Base-by-base conservation (phyloP, 1,284 basidiomycete species). In the Ustilago curta region DNA sequence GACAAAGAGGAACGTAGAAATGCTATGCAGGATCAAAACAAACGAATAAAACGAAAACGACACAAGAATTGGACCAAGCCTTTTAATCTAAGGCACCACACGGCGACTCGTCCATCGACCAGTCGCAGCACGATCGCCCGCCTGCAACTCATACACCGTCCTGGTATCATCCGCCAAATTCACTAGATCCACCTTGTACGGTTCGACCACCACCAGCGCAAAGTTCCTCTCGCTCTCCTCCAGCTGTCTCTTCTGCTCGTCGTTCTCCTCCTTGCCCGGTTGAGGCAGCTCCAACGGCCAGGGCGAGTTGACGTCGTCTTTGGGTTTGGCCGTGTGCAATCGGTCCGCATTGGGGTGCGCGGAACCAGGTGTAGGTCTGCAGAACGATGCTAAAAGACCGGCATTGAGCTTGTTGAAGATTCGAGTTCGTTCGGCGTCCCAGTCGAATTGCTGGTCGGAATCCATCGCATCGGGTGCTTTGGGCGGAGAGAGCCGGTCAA, bases 371-470 rank as follows among this genome's bases (percentile, higher is more conserved):
- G 75, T 81, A n/a, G 85, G 85, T 9, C 84, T 55, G 43, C 76
- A 79, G 67, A 86, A 86, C 16, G 81, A 83, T 19, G 85, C 85
- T 8, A 85, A 67, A n/a, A 86, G 66, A 16, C 78, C 79, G 11
- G 85, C 78, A 19, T 67, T 78, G 54, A 86, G 70, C 66, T 85
- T 85, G 51, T 84, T 70, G 44, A 82, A 86, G 68, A 85, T 82
- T 8, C 85, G 64, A 6, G 63, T 65, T 5, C 85, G 76, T 70
- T 86, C 85, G 8, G 66, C 63, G 44, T 83, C 84, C 85, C 85
- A 86, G 56, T 83, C 76, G 67, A 86, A 86, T 4, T 59, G 31
- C 11, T 60, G 45, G 42, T 49, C 60, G 51, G 50, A 53, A 50
- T 39, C 59, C 53, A 67, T 79, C 65, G 61, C 29, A 3, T 43